phyloP scores from a whole-genome alignment of 768 basidiomycete genomes.

The Dendrothele bispora region DNA sequence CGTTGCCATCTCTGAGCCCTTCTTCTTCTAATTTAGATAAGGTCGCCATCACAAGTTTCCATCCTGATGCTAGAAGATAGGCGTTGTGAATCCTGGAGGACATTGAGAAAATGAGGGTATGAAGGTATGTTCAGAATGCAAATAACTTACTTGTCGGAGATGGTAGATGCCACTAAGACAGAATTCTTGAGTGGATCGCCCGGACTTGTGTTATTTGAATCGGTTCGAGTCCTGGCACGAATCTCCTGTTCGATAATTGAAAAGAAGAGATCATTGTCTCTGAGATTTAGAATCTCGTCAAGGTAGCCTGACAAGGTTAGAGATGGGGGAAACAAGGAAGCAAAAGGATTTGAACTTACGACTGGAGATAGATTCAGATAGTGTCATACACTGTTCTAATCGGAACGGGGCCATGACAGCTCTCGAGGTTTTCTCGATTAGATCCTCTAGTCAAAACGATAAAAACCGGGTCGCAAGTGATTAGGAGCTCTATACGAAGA shows the following conservation, averaged over 20 bases:
- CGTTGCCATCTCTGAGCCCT: conserved; percentile 52
- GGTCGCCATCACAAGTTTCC: conserved; percentile 68
- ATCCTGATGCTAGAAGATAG: conserved; percentile 80
- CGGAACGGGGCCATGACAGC: conserved; percentile 67
- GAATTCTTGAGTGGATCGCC: conserved; percentile 37
- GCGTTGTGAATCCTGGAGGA: conserved; percentile 70
- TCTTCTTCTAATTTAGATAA: conserved; percentile 54
- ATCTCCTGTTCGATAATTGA: conserved; percentile 58
- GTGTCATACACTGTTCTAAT: conserved; percentile 60
- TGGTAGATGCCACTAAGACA: conserved; percentile 53
- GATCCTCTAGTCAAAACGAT: conserved; percentile 54
- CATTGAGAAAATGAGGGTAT: conserved; percentile 3
- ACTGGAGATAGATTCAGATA: conserved; percentile 73
- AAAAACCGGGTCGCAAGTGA: conserved; percentile 5
- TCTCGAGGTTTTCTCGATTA: conserved; percentile 53
- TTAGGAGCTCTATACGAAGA: conserved; percentile 1
- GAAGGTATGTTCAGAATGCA: neutral
- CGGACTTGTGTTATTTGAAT: conserved; percentile 18
- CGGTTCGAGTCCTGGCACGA: conserved; percentile 44
- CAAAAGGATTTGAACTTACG: conserved; percentile 40
- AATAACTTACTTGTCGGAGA: conserved; percentile 54
- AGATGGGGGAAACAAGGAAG: conserved; percentile 9
- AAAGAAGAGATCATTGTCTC: conserved; percentile 64
- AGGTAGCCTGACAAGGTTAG: conserved; percentile 48
- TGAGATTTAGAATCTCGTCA: conserved; percentile 68